A percentile compares a stretch with the other conserved stretches of the same genome.
These are phyloP conservation scores for Paramarasmius palmivorus DNA, from an alignment of 1,284 basidiomycete genomes.

Conservation along the genomic window DNA sequence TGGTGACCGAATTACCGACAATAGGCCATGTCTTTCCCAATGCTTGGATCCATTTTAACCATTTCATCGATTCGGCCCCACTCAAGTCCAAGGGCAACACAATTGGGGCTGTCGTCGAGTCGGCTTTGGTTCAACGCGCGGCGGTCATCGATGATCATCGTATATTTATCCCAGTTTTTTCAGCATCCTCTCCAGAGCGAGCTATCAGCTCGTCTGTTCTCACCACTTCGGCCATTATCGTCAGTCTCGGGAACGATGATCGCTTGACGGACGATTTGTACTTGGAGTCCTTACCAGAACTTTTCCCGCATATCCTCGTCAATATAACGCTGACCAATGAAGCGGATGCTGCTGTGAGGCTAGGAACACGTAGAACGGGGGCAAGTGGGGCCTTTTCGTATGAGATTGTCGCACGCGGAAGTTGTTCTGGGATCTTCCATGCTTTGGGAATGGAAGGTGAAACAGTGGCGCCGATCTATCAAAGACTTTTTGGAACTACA, in stretches of 20 bases:
- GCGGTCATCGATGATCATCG: background rate
- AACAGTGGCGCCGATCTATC: too few relatives aligned
- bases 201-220: background rate
- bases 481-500: too few relatives aligned
- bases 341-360: background rate
- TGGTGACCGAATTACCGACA: background rate
- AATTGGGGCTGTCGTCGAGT: background rate
- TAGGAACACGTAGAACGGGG: background rate
- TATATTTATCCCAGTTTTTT: background rate
- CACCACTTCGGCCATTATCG: background rate
- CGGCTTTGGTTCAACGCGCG: background rate
- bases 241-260: background rate
- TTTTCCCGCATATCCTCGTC: background rate
- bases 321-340: background rate
- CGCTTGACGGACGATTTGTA: background rate
- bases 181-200: background rate
- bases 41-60: conserved; percentile 1
- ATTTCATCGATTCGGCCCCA: background rate
- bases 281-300: background rate
- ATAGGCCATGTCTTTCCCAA: background rate
- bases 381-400: background rate
- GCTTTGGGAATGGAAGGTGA: too few relatives aligned
- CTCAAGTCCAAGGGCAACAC: background rate
- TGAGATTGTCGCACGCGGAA: background rate
- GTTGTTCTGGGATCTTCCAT: too few relatives aligned